These are phyloP conservation scores for Boeremia exigua DNA, from an alignment of 2,329 filamentous ascomycete species.

Conservation along the genomic window DNA sequence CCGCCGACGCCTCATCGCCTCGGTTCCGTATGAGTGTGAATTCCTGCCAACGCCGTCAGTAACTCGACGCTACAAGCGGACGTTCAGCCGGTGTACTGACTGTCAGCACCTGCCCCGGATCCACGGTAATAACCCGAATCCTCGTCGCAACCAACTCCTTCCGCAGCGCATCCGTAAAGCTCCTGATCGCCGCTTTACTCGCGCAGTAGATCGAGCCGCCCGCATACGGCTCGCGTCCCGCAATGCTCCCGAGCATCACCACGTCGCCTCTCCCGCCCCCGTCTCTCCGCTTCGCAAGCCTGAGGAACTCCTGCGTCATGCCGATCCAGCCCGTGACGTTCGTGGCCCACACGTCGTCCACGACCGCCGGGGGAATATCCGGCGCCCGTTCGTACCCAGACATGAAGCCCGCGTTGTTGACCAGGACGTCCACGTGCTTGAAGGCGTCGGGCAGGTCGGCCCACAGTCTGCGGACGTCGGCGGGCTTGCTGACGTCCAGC, in stretches of 20 bases:
- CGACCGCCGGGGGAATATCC: conserved; percentile 78
- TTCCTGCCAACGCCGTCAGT: conserved; percentile 53
- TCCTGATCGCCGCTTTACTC: conserved; percentile 84
- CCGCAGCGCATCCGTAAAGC: conserved; percentile 79
- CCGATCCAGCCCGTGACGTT: conserved; percentile 93
- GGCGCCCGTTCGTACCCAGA: conserved; percentile 84
- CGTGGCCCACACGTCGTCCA: conserved; percentile 82
- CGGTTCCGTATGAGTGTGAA: conserved; percentile 86
- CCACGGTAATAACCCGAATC: conserved; percentile 83
- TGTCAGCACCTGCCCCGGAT: conserved; percentile 90
- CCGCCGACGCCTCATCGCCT: conserved; percentile 83
- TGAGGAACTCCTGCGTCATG: conserved; percentile 88
- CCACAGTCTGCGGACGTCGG: conserved; percentile 75
- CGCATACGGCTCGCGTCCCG: conserved; percentile 80
- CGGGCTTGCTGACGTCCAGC: conserved; percentile 81
- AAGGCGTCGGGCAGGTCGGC: conserved; percentile 76
- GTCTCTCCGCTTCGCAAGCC: conserved; percentile 71
- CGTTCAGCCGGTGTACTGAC: conserved; percentile 12
- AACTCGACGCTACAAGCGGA: accelerated
- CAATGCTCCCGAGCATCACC: conserved; percentile 90
- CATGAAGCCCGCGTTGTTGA: conserved; percentile 96
- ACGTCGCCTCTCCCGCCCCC: conserved; percentile 85
- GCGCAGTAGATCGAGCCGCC: conserved; percentile 83
- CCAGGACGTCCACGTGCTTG: conserved; percentile 79
- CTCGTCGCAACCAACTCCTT: conserved; percentile 80